Evolutionary conservation across 2,329 filamentous ascomycete genomes (phyloP), one percentile per base, ranked within the genome.

Genomic region (Alternaria hordeiaustralica): DNA sequence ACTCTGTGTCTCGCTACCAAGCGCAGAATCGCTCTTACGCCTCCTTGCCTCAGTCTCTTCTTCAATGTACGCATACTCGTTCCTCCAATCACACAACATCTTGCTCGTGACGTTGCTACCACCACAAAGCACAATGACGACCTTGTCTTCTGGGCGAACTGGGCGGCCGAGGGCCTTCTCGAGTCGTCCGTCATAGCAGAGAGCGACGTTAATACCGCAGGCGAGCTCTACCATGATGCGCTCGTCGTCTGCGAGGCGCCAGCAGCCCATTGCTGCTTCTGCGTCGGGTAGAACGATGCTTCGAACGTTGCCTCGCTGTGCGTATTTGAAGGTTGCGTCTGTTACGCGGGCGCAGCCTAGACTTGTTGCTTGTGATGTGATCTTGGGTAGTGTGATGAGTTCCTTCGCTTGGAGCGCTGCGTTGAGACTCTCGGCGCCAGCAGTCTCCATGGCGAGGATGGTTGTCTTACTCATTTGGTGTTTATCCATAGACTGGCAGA

Each of bases 111-210:
- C 81, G 71, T 85, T 85, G 55, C 81, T 85, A 13, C 85, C 86
- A 2, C 95, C 95, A 75, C 95, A 98, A 7, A 97, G 89, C 23
- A 97, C 85, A 57, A 97, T 83, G 2, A 97, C 93, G 6, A 97
- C 87, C 68, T 92, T 92, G 76, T 89, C 91, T 61, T 86, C 82
- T 0, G 84, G 82, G 80, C 86, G 89, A 66, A 93, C 85, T 33
- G 86, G 85, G 30, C 90, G 87, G 0, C 94, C 81, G 10, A 88
- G 70, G 2, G 77, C 81, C 70, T 85, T 83, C 73, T 89, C 86
- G 73, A 96, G 75, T 44, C 86, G 79, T 0, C 87, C 88, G 44
- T 87, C 87, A 72, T 93, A 93, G 62, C 85, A 89, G 4, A 88
- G 78, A 1, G 90, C 92, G 12, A 97, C 81, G 56, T 90, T 91